phyloP scores from a whole-genome alignment of 176 grass and related monocot species.

The Chrysopogon serrulatus region DNA sequence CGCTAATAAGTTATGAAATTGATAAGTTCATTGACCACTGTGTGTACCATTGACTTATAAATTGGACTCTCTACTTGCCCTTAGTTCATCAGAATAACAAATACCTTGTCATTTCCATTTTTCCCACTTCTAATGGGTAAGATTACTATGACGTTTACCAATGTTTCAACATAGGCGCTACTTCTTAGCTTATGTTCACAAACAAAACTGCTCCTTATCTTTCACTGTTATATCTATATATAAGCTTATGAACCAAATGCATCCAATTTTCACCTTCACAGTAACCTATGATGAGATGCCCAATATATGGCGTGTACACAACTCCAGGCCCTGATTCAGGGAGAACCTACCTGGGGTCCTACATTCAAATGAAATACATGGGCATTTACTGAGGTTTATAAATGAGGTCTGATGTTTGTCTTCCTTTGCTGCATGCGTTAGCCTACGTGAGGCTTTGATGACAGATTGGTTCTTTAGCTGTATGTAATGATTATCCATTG shows the following conservation, averaged over 20 bases:
- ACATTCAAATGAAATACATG: background rate
- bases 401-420: background rate
- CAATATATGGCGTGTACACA: background rate
- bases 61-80: too few species aligned
- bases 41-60: too few species aligned
- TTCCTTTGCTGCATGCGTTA: background rate
- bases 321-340: slow-evolving; percentile 12
- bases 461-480: background rate
- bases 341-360: slow-evolving; percentile 23
- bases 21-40: too few species aligned
- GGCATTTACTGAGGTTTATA: background rate
- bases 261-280: background rate
- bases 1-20: too few species aligned
- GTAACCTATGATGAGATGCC: background rate
- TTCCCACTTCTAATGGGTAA: too few species aligned
- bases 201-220: background rate
- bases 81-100: too few species aligned
- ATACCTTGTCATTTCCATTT: too few species aligned
- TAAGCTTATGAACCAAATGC: background rate
- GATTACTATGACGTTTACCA: too few species aligned
- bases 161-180: too few species aligned
- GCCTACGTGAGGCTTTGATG: background rate
- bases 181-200: too few species aligned
- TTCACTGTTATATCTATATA: background rate
- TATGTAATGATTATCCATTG: background rate